phyloP scores from a whole-genome alignment of 176 grass and related monocot species.

The Avena eriantha region DNA sequence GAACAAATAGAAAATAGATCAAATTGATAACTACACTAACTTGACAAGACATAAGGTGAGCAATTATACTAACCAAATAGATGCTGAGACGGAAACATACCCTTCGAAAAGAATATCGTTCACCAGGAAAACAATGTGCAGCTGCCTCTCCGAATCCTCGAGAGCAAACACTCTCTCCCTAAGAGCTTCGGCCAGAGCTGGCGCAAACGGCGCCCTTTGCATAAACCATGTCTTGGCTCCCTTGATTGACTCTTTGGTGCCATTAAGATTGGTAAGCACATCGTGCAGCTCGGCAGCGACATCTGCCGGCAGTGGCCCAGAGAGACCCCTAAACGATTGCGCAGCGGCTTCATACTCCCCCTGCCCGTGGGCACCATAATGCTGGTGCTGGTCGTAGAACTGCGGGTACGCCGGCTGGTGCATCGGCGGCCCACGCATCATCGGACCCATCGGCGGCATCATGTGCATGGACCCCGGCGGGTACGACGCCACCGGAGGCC shows the following conservation, averaged over 20 bases:
- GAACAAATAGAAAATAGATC: neutral
- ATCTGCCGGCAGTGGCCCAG: conserved; percentile 73
- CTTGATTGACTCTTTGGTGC: conserved; percentile 98
- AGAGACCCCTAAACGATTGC: conserved; percentile 72
- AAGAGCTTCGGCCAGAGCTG: conserved; percentile 79
- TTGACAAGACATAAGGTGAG: neutral
- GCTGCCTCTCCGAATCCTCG: conserved; percentile 91
- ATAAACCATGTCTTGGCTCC: conserved; percentile 93
- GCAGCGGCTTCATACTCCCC: conserved; percentile 60
- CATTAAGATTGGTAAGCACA: conserved; percentile 75
- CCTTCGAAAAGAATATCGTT: conserved; percentile 99
- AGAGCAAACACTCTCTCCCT: conserved; percentile 78
- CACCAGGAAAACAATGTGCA: conserved; percentile 92
- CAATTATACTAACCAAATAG: neutral
- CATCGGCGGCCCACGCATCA: conserved; percentile 54
- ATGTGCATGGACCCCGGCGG: conserved; percentile 56
- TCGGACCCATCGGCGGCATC: conserved; percentile 59
- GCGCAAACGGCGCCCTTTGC: conserved; percentile 76
- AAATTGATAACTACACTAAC: neutral
- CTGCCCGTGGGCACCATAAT: conserved; percentile 53
- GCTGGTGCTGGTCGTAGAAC: conserved; percentile 77
- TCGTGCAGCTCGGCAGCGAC: conserved; percentile 84
- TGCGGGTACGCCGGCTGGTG: conserved; percentile 68
- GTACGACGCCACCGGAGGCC: conserved; percentile 50
- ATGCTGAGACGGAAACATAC: conserved; percentile 40